Base-by-base conservation (phyloP, 192 early-diverging fungal genomes). In the Backusella parvicylindrica region DNA sequence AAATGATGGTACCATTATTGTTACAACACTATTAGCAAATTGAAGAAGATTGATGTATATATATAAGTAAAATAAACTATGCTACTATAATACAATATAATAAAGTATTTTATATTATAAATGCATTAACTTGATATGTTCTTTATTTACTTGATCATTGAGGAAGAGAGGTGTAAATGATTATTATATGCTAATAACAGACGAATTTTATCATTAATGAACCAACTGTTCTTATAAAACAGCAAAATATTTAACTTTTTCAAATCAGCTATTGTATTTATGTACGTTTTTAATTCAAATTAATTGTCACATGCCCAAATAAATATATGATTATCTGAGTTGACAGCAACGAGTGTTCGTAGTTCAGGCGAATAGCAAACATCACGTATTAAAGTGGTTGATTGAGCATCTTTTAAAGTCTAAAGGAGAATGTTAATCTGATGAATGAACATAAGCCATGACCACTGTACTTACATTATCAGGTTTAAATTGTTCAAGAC, bases 311-410 rank as follows among this genome's bases (percentile, higher is more conserved):
- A 43, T 32, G 50, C 38, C 78, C 78, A 80, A 30, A 80, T 33
- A 50, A 71, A 80, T 31, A 75, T 47, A 23, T 32, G 31, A 28
- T 80, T 80, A 33, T 75, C 30, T 15, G 67, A 23, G 38, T 75
- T 41, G 23, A 80, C 78, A 21, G 78, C 74, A 18, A 80, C 78
- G 28, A 80, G 23, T 18, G 69, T 66, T 21, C 26, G 18, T 36
- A 47, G 36, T n/a, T 70, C 67, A 9, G 23, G 6, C 33, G 74
- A 80, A 23, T 71, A 37, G 30, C 60, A 75, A 11, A 80, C 68
- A 49, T 80, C 78, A 30, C 78, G 74, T 18, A 80, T 80, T 12
- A 80, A 26, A 6, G 28, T 15, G 6, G 43, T 66, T 8, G 78
- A 75, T 32, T 30, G 21, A 26, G 41, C 11, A 23, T 79, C 47